Conservation (phyloP, 306 rosid genomes). For the Malus domestica region ASM211411v1 NC_041797.1:45001-45500, state of each 20-base stretch:
- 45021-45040: not conserved
- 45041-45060: not conserved
- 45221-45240: slow-evolving; percentile 40
- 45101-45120: not conserved
- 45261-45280: not conserved
- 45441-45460: not conserved
- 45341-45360: slow-evolving; percentile 68
- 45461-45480: not conserved
- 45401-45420: slow-evolving; percentile 98
- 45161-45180: slow-evolving; percentile 86
- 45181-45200: slow-evolving; percentile 92
- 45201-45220: slow-evolving; percentile 97
- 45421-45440: slow-evolving; percentile 41
- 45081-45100: not conserved
- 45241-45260: not conserved
- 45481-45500: not conserved
- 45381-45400: slow-evolving; percentile 69
- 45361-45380: slow-evolving; percentile 83
- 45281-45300: slow-evolving; percentile 48
- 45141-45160: slow-evolving; percentile 49
- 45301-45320: slow-evolving; percentile 72
- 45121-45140: not conserved
- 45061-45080: not conserved
- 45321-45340: slow-evolving; percentile 44
- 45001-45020: not conserved